Evolutionary conservation across 2,329 filamentous ascomycete species (phyloP).

Genomic region (Neodidymelliopsis sp.): DNA sequence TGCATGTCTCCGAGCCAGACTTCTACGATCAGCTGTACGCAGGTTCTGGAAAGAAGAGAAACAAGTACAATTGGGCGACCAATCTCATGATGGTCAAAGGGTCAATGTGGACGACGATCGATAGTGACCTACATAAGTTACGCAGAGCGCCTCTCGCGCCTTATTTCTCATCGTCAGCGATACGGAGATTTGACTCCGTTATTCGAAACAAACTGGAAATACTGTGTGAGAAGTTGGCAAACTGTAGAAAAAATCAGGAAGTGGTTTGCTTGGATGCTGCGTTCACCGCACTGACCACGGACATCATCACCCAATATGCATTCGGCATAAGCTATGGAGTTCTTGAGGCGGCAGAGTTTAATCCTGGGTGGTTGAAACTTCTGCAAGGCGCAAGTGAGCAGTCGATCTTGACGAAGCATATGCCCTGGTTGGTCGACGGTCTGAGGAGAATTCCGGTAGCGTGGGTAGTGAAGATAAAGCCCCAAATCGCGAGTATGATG

Average conservation of each 20-base stretch:
- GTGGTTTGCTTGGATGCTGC: background rate
- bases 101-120: conserved; percentile 1
- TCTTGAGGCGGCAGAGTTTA: background rate
- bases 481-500: background rate
- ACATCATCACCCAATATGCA: conserved; percentile 1
- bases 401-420: background rate
- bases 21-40: conserved; percentile 35
- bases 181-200: conserved; percentile 1
- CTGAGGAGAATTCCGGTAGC: background rate
- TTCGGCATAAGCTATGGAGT: background rate
- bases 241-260: background rate
- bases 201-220: background rate
- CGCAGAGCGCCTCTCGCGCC: background rate
- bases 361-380: background rate
- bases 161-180: background rate
- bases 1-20: conserved; percentile 29
- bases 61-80: conserved; percentile 23
- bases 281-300: background rate
- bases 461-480: background rate
- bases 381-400: background rate
- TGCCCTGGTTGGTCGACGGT: background rate
- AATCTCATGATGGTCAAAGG: background rate
- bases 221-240: background rate
- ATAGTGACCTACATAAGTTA: background rate
- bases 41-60: conserved; percentile 3